These are phyloP conservation scores for Lactarius psammicola DNA, from an alignment of 768 basidiomycete genomes.

Conservation along the genomic window DNA sequence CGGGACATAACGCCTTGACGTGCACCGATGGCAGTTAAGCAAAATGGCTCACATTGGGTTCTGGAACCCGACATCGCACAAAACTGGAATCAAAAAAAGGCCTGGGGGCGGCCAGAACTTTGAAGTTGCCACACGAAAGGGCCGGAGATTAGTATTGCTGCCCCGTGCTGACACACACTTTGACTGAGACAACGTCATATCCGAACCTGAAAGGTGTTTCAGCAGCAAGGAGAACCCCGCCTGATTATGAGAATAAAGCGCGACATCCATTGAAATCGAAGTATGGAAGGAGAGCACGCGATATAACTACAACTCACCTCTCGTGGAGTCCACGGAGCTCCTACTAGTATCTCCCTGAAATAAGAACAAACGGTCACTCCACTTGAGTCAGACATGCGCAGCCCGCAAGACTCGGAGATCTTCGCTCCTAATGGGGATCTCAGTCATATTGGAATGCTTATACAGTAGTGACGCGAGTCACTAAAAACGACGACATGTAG, in stretches of 20 bases:
- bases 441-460: background rate
- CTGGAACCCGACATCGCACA: too few relatives aligned
- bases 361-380: background rate
- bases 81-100: too few relatives aligned
- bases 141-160: too few relatives aligned
- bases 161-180: constrained; percentile 8
- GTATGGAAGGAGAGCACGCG: background rate
- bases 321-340: constrained; percentile 12
- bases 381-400: background rate
- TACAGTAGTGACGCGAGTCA: too few relatives aligned
- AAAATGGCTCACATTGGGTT: constrained; percentile 42
- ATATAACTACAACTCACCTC: constrained; percentile 5
- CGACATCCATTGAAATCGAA: background rate
- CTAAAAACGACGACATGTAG: too few relatives aligned
- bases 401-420: background rate
- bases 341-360: constrained; percentile 14
- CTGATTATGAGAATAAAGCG: background rate
- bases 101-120: constrained; percentile 35
- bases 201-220: constrained; percentile 31
- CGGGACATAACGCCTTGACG: too few relatives aligned
- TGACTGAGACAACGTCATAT: constrained; percentile 29
- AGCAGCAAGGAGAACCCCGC: background rate
- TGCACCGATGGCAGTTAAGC: constrained; percentile 28
- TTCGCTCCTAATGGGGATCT: background rate
- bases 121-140: constrained; percentile 42